A percentile compares a stretch with the other conserved stretches of the same genome.
phyloP scores from a whole-genome alignment of 129 eudicot genomes.

The Ambrosia trifida region DNA sequence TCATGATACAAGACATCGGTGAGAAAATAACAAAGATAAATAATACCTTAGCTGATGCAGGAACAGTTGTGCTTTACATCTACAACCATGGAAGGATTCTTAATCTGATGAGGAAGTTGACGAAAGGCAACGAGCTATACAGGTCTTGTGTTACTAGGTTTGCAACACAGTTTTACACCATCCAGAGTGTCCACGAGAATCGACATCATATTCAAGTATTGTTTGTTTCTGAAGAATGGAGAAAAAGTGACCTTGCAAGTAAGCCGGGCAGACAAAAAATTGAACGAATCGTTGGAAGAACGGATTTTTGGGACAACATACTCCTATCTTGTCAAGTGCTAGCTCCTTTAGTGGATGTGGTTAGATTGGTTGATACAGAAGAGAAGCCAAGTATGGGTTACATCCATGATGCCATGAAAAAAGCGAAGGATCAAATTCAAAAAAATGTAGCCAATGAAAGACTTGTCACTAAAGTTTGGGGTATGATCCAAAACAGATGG shows the following conservation, averaged over 20 bases:
- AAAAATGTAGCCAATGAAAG: too few species aligned
- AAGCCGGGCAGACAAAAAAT: too few species aligned
- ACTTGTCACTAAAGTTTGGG: too few species aligned
- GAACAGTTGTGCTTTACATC: neutral
- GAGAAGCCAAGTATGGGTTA: slow-evolving; percentile 13
- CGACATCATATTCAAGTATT: slow-evolving; percentile 14
- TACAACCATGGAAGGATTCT: slow-evolving; percentile 8
- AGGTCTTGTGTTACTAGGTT: too few species aligned
- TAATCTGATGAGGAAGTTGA: neutral
- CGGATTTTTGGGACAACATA: slow-evolving; percentile 4
- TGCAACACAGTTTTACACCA: neutral
- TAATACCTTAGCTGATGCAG: neutral
- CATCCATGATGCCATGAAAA: neutral
- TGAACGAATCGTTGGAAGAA: neutral
- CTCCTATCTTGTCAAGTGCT: neutral
- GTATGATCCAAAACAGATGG: too few species aligned
- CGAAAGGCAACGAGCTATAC: neutral
- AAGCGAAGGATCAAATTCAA: too few species aligned
- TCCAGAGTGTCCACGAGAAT: slow-evolving; percentile 12
- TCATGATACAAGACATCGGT: neutral
- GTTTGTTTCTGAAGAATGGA: neutral
- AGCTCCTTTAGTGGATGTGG: neutral
- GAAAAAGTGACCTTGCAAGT: slow-evolving; percentile 1
- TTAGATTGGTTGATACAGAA: neutral
- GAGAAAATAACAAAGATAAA: slow-evolving; percentile 10